A percentile compares a stretch with the other conserved stretches of the same genome.
Conservation (phyloP, 371 early-diverging fungal species). For the Zopfochytrium polystomum region DNA sequence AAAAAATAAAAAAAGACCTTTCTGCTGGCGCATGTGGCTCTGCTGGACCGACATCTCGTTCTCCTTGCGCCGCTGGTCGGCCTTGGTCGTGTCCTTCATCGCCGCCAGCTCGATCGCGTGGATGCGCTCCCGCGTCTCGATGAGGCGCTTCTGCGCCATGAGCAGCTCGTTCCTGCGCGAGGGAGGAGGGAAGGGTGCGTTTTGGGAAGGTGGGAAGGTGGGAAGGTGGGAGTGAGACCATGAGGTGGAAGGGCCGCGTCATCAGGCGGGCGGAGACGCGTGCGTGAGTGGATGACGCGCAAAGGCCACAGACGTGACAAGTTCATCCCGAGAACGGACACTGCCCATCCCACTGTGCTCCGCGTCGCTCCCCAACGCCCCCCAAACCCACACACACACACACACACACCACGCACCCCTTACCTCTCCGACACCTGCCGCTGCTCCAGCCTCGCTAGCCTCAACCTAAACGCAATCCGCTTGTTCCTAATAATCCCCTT, state of each 20-base stretch:
- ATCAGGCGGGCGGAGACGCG: not conserved
- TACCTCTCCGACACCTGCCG: slow-evolving; percentile 23
- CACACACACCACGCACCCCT: not conserved
- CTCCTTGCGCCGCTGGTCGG: slow-evolving; percentile 14
- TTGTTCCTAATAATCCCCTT: slow-evolving; percentile 15
- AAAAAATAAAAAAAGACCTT: slow-evolving; percentile 4
- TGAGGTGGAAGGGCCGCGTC: too few relatives aligned
- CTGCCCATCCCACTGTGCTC: not conserved
- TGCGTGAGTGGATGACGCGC: not conserved
- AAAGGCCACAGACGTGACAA: too few relatives aligned
- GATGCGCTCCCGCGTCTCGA: slow-evolving; percentile 16
- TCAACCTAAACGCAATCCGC: slow-evolving; percentile 18
- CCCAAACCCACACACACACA: too few relatives aligned
- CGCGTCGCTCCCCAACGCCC: too few relatives aligned
- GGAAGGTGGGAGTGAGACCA: not conserved
- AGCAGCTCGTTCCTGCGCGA: slow-evolving; percentile 20
- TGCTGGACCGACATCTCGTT: slow-evolving; percentile 23
- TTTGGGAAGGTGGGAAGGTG: not conserved
- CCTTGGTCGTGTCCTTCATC: slow-evolving; percentile 20
- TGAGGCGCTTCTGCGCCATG: slow-evolving; percentile 19
- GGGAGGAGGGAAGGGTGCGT: not conserved
- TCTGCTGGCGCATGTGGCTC: slow-evolving; percentile 21
- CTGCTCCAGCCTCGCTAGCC: slow-evolving; percentile 20
- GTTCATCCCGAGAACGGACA: too few relatives aligned
- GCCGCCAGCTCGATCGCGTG: slow-evolving; percentile 16